Evolutionary conservation across 805 yeast species (phyloP).

Genomic region (Barnettozyma salicaria): DNA sequence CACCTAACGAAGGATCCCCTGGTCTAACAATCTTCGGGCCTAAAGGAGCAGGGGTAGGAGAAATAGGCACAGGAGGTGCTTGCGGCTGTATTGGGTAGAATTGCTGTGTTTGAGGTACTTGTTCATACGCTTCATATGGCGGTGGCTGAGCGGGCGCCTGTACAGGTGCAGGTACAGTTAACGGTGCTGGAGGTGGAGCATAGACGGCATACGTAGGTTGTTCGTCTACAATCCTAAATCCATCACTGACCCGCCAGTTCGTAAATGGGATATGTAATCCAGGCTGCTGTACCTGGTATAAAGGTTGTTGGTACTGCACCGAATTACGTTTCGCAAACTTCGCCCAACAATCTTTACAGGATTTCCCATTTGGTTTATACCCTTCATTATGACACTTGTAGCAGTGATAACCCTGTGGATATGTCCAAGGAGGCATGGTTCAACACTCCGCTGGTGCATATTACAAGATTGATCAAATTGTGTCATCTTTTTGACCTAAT

Average conservation of each 20-base stretch:
- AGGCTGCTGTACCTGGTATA: background rate
- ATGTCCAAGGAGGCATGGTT: constrained; percentile 45
- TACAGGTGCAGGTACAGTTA: background rate
- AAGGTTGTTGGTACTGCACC: constrained; percentile 6
- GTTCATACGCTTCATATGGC: background rate
- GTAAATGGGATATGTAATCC: constrained; percentile 21
- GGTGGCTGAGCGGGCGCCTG: constrained; percentile 14
- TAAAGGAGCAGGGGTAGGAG: background rate
- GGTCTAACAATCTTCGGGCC: constrained; percentile 45
- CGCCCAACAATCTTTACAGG: constrained; percentile 69
- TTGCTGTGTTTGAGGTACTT: background rate
- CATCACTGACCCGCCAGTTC: constrained; percentile 11
- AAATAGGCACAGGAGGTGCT: constrained; percentile 1
- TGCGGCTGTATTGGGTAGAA: background rate
- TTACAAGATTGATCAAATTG: no score
- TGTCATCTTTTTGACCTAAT: background rate
- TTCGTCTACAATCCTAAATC: constrained; percentile 7
- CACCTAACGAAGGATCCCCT: constrained; percentile 77
- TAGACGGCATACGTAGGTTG: constrained; percentile 1
- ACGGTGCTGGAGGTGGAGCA: constrained; percentile 1
- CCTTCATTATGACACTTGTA: constrained; percentile 74
- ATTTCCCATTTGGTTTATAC: constrained; percentile 46
- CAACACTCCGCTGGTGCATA: background rate
- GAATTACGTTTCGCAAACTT: constrained; percentile 36
- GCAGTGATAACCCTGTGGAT: constrained; percentile 59